Evolutionary conservation across 257 asterid genomes (phyloP).

Genomic region (Schizonepeta tenuifolia): DNA sequence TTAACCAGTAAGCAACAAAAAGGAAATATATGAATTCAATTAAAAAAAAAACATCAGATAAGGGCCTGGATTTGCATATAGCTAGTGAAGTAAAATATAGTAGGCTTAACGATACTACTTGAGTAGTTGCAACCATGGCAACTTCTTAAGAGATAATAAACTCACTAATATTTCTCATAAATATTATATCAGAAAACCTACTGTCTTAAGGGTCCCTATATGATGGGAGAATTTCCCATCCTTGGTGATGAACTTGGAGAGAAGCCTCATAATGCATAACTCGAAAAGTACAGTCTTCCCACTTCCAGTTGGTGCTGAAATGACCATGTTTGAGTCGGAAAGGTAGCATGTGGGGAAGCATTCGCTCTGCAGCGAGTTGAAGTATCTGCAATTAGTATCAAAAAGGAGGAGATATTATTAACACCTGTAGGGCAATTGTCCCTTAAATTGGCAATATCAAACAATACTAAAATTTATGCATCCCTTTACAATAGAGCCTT

Average conservation of each 20-base stretch:
- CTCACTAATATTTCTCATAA: not conserved
- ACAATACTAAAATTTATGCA: not conserved
- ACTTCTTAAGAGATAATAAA: constrained; percentile 25
- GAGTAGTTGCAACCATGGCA: not conserved
- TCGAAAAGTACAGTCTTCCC: constrained; percentile 95
- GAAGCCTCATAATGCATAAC: constrained; percentile 93
- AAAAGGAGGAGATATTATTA: constrained; percentile 18
- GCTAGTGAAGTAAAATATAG: not conserved
- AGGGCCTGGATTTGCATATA: constrained; percentile 10
- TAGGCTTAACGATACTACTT: not conserved
- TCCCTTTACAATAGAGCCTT: constrained; percentile 5
- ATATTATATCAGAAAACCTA: constrained; percentile 42
- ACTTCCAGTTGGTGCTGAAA: constrained; percentile 99
- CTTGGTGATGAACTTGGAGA: constrained; percentile 74
- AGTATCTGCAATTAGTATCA: constrained; percentile 59
- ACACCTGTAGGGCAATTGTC: constrained; percentile 16
- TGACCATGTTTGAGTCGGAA: constrained; percentile 90
- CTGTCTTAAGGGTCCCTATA: constrained; percentile 87
- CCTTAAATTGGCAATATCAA: not conserved
- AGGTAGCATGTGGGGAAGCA: constrained; percentile 84
- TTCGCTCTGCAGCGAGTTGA: constrained; percentile 96
- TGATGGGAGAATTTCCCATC: constrained; percentile 64
- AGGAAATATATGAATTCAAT: constrained; percentile 14
- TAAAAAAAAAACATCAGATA: constrained; percentile 26
- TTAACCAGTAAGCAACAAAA: constrained; percentile 27